Base-by-base conservation (phyloP, 805 yeast genomes). In the Hanseniaspora meyeri region DNA sequence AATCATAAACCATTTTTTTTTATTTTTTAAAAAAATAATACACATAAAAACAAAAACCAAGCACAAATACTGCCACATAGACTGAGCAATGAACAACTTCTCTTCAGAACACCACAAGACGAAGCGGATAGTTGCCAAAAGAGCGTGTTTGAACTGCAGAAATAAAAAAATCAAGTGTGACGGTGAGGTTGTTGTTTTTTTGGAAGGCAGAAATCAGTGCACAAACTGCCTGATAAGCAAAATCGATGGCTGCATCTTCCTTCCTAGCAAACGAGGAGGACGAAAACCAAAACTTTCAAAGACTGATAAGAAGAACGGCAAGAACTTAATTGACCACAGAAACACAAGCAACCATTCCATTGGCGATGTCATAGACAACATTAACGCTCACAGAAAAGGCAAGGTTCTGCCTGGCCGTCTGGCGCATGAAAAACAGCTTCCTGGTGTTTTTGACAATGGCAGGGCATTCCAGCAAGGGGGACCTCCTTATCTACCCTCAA, bases 161-260 rank as follows among this genome's bases (percentile, higher is more conserved):
- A 83, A 79, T 61, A 80, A 78, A 68, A 81, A 82, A 62, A 73
- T 81, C 60, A 81, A 80, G 61, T 81, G 87, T 66, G 85, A 81
- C 60, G 86, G 86, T 14, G 85, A 80, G 60, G 63, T 71, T 14
- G 62, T 65, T 4, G 62, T 62, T 0, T 60, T 57, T 6, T 64
- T 57, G 14, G 66, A 64, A 34, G 47, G 48, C 8, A 59, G 61
- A 12, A 62, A 66, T 9, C 60, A 59, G 8, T 80, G 85, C 60
- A 65, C 82, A 40, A 79, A 79, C 61, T 79, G 84, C 61, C 66
- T 69, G 52, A 55, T 70, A 2, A 62, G 75, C 17, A 77, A 75
- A 0, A 31, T 46, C 5, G 65, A 70, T 0, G 75, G 74, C 32
- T 80, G 85, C 66, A 75, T 79, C 20, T 80, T 78, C 66, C 81